Evolutionary conservation across 495 filamentous ascomycete species (phyloP), one percentile per base, ranked within the genome.

Genomic region (Daldinia grandis): DNA sequence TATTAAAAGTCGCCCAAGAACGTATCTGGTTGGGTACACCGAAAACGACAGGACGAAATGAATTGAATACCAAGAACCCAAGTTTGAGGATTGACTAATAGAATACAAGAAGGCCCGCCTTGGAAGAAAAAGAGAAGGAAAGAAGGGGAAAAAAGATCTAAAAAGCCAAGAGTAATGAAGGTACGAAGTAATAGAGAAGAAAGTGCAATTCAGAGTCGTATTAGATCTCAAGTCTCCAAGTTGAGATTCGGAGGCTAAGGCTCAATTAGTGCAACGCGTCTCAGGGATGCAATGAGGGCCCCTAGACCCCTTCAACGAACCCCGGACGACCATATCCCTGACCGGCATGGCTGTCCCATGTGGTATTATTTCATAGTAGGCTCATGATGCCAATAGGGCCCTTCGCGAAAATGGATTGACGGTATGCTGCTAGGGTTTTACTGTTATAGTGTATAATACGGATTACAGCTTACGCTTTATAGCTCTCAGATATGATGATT

Each of bases 261-360:
- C 71, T 40, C 58, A 59, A 62, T 44, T 69, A 62, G 58, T 69
- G 64, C 71, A 77, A 75, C 72, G 73, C 72, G 74, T 74, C 74
- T 76, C 76, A 76, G 67, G 77, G 74, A 73, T 74, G 79, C 72
- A 76, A 78, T 76, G 77, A 71, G 66, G 24, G 21, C 49, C 49
- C 49, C 49, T 53, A 64, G 71, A 44, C 68, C 69, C 51, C 73
- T 64, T 78, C 60, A 35, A 68, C 60, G 30, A 64, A 3, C 79
- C 78, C 74, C 56, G 42, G 64, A 63, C 54, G 28, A 38, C 37
- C 33, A 21, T 42, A 54, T 17, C 68, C 63, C 58, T 67, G 64
- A 47, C 37, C 55, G 21, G 30, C 56, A 68, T 51, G 49, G 47
- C 60, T 49, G 38, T 62, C 38, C 49, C 38, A 66, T 44, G 68